phyloP scores from a whole-genome alignment of 441 rosid species.

The Melastoma candidum region DNA sequence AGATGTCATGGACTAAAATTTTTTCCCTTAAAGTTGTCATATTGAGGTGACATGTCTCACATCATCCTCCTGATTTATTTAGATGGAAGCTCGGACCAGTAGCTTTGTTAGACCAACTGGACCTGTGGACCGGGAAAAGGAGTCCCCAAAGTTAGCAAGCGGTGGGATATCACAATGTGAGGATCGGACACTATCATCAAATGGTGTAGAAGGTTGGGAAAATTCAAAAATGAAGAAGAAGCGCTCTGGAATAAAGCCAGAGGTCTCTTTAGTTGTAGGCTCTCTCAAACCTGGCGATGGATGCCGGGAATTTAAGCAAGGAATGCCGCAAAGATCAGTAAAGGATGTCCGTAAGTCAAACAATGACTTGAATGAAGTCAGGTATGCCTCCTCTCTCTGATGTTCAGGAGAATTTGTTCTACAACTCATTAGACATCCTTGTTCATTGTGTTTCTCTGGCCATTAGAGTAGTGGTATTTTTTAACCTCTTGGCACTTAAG shows the following conservation, averaged over 20 bases:
- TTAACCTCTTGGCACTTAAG: too few relatives aligned
- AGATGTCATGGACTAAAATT: too few relatives aligned
- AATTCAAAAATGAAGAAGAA: slow-evolving; percentile 95
- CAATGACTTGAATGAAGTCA: slow-evolving; percentile 68
- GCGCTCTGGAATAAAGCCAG: slow-evolving; percentile 86
- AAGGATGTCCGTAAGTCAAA: slow-evolving; percentile 64
- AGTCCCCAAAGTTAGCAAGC: slow-evolving; percentile 48
- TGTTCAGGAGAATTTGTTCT: too few relatives aligned
- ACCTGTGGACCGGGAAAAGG: slow-evolving; percentile 69
- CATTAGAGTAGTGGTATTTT: too few relatives aligned
- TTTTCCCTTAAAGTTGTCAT: neutral
- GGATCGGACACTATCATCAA: slow-evolving; percentile 53
- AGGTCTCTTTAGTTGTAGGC: slow-evolving; percentile 43
- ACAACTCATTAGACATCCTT: too few relatives aligned
- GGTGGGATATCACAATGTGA: slow-evolving; percentile 53
- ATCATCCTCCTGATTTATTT: slow-evolving; percentile 23
- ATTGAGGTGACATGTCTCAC: slow-evolving; percentile 8
- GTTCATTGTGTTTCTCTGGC: too few relatives aligned
- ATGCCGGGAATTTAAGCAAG: slow-evolving; percentile 71
- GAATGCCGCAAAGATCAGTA: slow-evolving; percentile 54
- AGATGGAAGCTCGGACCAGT: slow-evolving; percentile 71
- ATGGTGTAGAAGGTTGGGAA: slow-evolving; percentile 94
- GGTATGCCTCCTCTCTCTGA: slow-evolving; percentile 33
- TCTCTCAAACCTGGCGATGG: slow-evolving; percentile 60
- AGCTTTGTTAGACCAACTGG: slow-evolving; percentile 57